Evolutionary conservation across 495 filamentous ascomycete genomes (phyloP).

Genomic region (Penicillium robsamsonii): DNA sequence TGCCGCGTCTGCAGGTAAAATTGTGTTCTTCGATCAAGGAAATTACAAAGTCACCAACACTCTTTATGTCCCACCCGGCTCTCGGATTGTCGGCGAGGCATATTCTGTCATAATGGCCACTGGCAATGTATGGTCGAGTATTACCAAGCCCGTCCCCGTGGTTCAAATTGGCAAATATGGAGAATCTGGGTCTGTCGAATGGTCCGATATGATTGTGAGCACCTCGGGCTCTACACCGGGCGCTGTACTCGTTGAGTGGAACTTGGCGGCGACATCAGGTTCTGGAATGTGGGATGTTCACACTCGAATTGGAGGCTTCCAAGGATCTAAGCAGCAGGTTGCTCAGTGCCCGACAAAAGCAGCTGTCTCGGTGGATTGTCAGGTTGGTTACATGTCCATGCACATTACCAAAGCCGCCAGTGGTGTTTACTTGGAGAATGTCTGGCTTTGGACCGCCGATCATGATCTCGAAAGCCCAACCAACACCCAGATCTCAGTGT

Average conservation of each 20-base stretch:
- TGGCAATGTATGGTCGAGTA: constrained; percentile 59
- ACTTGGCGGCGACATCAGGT: constrained; percentile 51
- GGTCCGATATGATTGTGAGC: constrained; percentile 59
- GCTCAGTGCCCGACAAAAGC: constrained; percentile 49
- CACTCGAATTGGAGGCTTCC: constrained; percentile 55
- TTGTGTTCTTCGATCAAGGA: constrained; percentile 51
- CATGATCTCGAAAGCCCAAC: constrained; percentile 65
- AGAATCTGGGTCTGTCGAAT: constrained; percentile 54
- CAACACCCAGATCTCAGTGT: constrained; percentile 63
- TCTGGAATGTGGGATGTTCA: constrained; percentile 61
- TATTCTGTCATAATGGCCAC: constrained; percentile 63
- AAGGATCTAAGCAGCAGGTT: constrained; percentile 49
- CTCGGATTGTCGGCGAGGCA: constrained; percentile 50
- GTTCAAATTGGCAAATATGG: constrained; percentile 59
- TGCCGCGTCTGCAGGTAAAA: constrained; percentile 38
- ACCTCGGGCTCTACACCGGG: constrained; percentile 60
- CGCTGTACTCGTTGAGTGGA: constrained; percentile 74
- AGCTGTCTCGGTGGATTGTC: constrained; percentile 45
- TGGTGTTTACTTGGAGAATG: constrained; percentile 61
- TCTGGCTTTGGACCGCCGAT: constrained; percentile 69
- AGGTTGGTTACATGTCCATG: constrained; percentile 65
- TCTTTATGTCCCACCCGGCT: constrained; percentile 43
- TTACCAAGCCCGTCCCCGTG: constrained; percentile 61
- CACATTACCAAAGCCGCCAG: constrained; percentile 58
- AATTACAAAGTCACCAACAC: constrained; percentile 49